Evolutionary conservation across 345 rosid species (phyloP), one percentile per base, ranked within the genome.

Genomic region (Eucalyptus marginata): DNA sequence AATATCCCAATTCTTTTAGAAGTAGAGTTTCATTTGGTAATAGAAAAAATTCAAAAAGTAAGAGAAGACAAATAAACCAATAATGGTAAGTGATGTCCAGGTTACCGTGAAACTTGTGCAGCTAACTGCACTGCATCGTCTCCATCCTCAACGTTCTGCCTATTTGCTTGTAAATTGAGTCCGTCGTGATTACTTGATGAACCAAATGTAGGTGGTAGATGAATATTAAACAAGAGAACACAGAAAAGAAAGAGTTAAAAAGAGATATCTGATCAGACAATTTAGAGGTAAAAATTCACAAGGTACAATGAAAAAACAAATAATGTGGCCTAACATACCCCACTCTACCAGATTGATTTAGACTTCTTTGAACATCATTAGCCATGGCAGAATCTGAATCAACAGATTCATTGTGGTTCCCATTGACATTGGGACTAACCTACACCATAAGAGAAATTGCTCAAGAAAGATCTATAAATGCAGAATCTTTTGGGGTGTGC

Each of bases 161-260:
- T 91, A 89, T 90, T 89, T 49, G 93, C 91, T 85, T 92, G 96
- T 68, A 92, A 91, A 49, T 95, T 92, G 88, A 94, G 89, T 86
- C 92, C 95, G 91, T 94, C 99, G 27, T 95, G 93, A 93, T 94
- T 94, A 29, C 97, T 93, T 20, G 96, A 93, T 92, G 99, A 96
- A 89, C 99, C 99, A 94, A 96, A 98, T 83, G 99, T 96, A 29
- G 99, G 98, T 29, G 98, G 99, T 50, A 97, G 95, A 91, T 95
- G 99, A 86, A 91, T 88, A 51, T 98, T 96, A 92, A 86, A 36
- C 33, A 89, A 71, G 88, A 76, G 86, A 50, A 89, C 88, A 64
- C 43, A 92, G 81, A 88, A 51, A 90, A 90, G 43, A 90, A 47
- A 47, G 88, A 88, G 33, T 83, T 49, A 24, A 86, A 52, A 87